Evolutionary conservation across 306 rosid genomes (phyloP).

Genomic region (Acacia acuminata): DNA sequence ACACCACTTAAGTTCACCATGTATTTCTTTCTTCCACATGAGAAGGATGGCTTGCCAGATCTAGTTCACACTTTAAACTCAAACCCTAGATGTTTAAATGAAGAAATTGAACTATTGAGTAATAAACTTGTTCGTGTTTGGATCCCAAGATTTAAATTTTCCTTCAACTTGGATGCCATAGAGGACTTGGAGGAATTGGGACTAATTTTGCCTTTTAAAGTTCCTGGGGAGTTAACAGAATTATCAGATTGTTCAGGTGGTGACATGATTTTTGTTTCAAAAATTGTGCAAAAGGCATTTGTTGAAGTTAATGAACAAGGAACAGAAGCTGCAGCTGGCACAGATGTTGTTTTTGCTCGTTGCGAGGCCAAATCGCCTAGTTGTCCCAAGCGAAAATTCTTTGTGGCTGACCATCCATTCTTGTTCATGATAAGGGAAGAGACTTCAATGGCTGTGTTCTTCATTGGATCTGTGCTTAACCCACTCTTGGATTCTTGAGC

Average conservation of each 20-base stretch:
- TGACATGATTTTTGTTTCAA: not conserved
- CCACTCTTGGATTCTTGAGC: constrained; percentile 18
- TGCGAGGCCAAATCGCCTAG: too few relatives aligned
- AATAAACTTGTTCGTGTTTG: not conserved
- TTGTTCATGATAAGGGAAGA: not conserved
- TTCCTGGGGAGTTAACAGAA: constrained; percentile 14
- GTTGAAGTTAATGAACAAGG: constrained; percentile 33
- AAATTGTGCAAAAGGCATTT: constrained; percentile 8
- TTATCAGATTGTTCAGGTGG: not conserved
- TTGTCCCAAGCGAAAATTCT: too few relatives aligned
- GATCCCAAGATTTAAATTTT: constrained; percentile 39
- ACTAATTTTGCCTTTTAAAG: constrained; percentile 6
- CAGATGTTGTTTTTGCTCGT: not conserved
- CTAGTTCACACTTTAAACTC: constrained; percentile 5
- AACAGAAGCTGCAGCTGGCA: constrained; percentile 23
- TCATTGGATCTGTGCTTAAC: constrained; percentile 23
- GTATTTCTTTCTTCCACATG: constrained; percentile 37
- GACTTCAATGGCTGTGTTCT: not conserved
- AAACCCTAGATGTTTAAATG: constrained; percentile 11
- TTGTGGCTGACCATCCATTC: too few relatives aligned
- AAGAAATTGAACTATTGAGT: not conserved
- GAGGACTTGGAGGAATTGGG: constrained; percentile 1
- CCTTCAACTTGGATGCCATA: not conserved
- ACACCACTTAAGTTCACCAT: not conserved
- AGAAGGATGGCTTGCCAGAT: constrained; percentile 25